A percentile compares a stretch with the other conserved stretches of the same genome.
Conservation (phyloP, 2,329 filamentous ascomycete genomes). For the Chaetomium olivaceum region DNA sequence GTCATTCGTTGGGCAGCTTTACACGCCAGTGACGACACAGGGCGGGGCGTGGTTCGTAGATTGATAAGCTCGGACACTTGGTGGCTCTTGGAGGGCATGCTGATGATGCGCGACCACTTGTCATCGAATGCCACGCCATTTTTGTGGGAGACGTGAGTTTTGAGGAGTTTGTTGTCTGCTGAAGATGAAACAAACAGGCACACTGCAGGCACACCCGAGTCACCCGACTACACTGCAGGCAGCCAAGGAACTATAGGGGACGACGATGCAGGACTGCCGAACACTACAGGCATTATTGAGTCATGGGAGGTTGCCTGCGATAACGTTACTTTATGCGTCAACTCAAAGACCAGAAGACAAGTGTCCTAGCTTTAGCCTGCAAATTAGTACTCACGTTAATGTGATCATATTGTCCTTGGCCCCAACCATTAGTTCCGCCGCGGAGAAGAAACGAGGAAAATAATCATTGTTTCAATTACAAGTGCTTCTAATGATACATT, state of each 20-base stretch:
- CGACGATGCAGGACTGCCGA: no score
- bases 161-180: background rate
- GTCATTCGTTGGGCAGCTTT: background rate
- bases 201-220: background rate
- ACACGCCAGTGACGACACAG: background rate
- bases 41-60: background rate
- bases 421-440: no score
- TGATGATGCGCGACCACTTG: background rate
- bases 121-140: constrained; percentile 1
- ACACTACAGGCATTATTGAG: no score
- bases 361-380: no score
- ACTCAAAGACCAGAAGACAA: no score
- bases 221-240: background rate
- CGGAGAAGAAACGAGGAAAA: no score
- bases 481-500: no score
- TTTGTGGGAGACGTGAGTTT: background rate
- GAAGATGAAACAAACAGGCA: background rate
- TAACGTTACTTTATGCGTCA: no score
- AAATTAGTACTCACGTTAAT: no score
- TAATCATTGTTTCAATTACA: no score
- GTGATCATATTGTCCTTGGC: no score
- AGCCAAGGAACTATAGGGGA: background rate
- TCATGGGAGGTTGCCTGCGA: no score
- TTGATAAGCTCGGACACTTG: background rate
- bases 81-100: background rate